Conservation (phyloP, 768 basidiomycete species). For the Podaxis sp. region DNA sequence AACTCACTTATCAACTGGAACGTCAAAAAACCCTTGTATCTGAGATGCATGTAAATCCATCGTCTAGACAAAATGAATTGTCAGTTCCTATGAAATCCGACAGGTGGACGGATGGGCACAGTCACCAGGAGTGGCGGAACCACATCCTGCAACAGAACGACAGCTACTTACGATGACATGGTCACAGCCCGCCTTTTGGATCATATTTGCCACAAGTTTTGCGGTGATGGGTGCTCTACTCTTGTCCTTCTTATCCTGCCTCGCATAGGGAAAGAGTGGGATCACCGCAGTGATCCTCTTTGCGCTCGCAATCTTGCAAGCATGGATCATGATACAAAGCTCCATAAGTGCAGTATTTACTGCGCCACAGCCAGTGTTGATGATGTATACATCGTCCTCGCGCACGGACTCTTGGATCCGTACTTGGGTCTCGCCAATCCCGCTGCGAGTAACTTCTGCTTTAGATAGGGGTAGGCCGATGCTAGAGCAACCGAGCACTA, state of each 20-base stretch:
- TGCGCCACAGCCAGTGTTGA: conserved; percentile 84
- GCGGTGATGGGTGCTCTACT: conserved; percentile 97
- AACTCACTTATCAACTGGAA: conserved; percentile 98
- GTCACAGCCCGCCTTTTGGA: conserved; percentile 89
- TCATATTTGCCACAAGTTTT: conserved; percentile 97
- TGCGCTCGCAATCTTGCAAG: conserved; percentile 99
- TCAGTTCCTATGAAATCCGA: conserved; percentile 8
- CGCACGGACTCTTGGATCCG: conserved; percentile 93
- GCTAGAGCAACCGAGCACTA: conserved; percentile 37
- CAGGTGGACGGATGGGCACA: neutral
- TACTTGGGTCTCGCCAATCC: conserved; percentile 89
- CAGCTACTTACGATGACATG: conserved; percentile 83
- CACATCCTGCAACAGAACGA: neutral
- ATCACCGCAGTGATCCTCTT: conserved; percentile 98
- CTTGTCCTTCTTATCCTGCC: conserved; percentile 99
- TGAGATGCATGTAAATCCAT: conserved; percentile 99
- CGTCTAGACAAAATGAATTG: conserved; percentile 48
- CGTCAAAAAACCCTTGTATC: conserved; percentile 99
- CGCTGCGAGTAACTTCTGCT: conserved; percentile 82
- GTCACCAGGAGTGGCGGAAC: neutral
- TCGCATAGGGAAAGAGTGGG: conserved; percentile 93
- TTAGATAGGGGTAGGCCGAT: conserved; percentile 87
- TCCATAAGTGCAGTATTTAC: conserved; percentile 98
- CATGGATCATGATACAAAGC: conserved; percentile 98
- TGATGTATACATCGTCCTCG: conserved; percentile 98